Base-by-base conservation (phyloP, 352 stramenopile species). In the Bremia lactucae region DNA sequence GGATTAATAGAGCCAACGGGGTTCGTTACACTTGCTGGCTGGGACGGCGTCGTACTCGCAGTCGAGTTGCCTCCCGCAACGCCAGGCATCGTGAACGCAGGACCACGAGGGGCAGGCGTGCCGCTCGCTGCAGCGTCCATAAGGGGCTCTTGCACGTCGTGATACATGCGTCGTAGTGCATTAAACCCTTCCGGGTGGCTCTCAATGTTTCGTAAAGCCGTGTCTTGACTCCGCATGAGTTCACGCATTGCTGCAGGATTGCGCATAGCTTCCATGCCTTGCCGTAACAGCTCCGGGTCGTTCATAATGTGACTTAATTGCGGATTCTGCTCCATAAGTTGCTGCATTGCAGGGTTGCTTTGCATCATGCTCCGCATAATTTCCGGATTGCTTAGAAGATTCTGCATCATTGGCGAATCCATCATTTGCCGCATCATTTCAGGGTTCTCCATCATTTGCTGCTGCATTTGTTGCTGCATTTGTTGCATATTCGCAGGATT, bases 121-220 rank as follows among this genome's bases (percentile, higher is more conserved):
- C 74, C 74, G 29, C 67, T 81, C 2, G 71, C 49, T 6, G 80
- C 70, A 21, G 91, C 92, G 31, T 98, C 89, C 72, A 98, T 88
- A 36, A 98, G 81, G 2, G 94, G 94, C 54, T 97, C 94, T 52
- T 98, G 92, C 9, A 97, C 91, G 36, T 95, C 84, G 23, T 90
- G 76, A 53, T 95, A 96, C 81, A 97, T 95, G 31, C 87, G 75
- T 15, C 85, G 78, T n/a, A 99, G 62, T 1, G 95, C 95, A 56
- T 96, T 96, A 59, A 98, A 98, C 23, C 96, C 96, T 31, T 97
- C 95, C 0, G 95, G 95, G 36, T 98, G 90, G 52, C 94, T 98
- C 65, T 98, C 92, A 46, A 99, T 94, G 61, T 98, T 96, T 33
- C 78, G 82, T 68, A 99, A 77, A 13, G 95, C 95, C 35, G 96